Evolutionary conservation across 306 rosid genomes (phyloP), one percentile per base, ranked within the genome.

Genomic region (Lithocarpus polystachyus): DNA sequence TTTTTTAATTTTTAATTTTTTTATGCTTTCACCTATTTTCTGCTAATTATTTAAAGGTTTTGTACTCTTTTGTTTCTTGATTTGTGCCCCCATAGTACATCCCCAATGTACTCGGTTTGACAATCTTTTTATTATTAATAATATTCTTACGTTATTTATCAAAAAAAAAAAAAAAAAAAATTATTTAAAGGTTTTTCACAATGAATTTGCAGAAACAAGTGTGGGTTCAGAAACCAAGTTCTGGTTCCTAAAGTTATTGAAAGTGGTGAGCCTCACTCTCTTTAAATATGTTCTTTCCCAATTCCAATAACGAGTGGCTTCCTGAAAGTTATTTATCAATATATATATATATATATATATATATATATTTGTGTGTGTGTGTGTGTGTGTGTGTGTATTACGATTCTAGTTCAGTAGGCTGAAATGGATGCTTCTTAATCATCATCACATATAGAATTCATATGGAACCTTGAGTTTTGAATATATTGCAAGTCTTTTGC

Each of bases 221-320:
- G 71, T 92, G 97, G 97, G 90, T 92, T 83, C 94, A 89, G 81
- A 92, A 92, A 83, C 85, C 92, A 29, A 87, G 92, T 87, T 87
- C 92, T 82, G 97, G 94, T 79, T 84, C 91, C 22, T 92, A 82
- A 81, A 33, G 52, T 52, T 75, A 68, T 78, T 76, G 84, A 59
- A 69, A 82, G 80, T 75, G 91, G 97, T 92, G 84, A 86, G 88
- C 78, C 28, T 60, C 67, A 60, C 79, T 28, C 84, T 60, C 81
- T 72, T 81, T 82, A 37, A 70, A 35, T 45, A 26, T 26, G 18
- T 29, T 53, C 31, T 17, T 55, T 31, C 10, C 45, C 11, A 40
- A 40, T 40, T 7, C 11, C 45, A 40, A 40, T 40, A 40, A 40
- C 8, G 45, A 8, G 45, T 40, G 45, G 45, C 45, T 40, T 40